These are phyloP conservation scores for Neocallimastix lanati DNA, from an alignment of 192 early-diverging fungal genomes.

Conservation along the genomic window DNA sequence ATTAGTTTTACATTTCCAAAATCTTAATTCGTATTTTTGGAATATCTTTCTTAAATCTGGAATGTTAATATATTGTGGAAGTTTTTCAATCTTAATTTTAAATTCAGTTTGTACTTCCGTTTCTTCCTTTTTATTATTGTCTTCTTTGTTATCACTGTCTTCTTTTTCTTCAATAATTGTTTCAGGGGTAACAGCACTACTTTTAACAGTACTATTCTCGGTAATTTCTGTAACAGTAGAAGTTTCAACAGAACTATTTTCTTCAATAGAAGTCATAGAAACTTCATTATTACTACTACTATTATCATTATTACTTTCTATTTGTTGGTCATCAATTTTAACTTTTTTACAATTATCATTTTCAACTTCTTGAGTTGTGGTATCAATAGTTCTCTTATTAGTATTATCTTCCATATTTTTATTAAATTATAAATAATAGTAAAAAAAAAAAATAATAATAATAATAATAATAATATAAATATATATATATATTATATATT, in stretches of 20 bases:
- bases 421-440: too few relatives aligned
- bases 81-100: constrained; percentile 1
- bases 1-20: constrained; percentile 11
- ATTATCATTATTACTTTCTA: not conserved
- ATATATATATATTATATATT: too few relatives aligned
- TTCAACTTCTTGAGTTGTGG: not conserved
- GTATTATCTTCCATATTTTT: not conserved
- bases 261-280: not conserved
- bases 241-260: not conserved
- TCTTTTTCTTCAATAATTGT: too few relatives aligned
- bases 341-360: not conserved
- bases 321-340: not conserved
- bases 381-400: not conserved
- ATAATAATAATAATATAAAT: too few relatives aligned
- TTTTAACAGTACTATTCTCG: not conserved
- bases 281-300: not conserved
- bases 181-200: not conserved
- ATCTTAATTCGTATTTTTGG: constrained; percentile 1
- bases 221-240: not conserved
- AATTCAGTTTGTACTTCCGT: not conserved
- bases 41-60: constrained; percentile 1
- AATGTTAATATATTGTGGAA: not conserved
- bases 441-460: too few relatives aligned
- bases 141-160: too few relatives aligned
- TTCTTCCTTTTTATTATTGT: not conserved